phyloP scores from a whole-genome alignment of 805 yeast genomes.

The Starmerella floricola region DNA sequence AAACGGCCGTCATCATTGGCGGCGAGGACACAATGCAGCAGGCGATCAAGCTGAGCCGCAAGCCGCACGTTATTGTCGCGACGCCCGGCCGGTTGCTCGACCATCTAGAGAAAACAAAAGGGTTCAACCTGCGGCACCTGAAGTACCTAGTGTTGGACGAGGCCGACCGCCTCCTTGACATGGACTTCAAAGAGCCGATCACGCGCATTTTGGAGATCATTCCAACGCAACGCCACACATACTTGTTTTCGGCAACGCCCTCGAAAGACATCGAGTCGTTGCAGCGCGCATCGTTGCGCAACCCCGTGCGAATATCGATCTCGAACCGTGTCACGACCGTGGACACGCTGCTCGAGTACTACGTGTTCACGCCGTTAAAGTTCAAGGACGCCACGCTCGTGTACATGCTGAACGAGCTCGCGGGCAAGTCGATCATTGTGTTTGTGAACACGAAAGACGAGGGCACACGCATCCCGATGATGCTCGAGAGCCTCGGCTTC shows the following conservation, averaged over 20 bases:
- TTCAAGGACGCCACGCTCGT: slow-evolving; percentile 80
- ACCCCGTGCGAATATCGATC: slow-evolving; percentile 87
- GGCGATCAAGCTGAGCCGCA: slow-evolving; percentile 82
- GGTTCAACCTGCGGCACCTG: slow-evolving; percentile 66
- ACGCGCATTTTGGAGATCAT: slow-evolving; percentile 74
- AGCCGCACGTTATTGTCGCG: slow-evolving; percentile 89
- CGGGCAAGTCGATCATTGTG: slow-evolving; percentile 77
- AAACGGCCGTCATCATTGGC: slow-evolving; percentile 82
- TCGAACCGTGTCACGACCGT: slow-evolving; percentile 84
- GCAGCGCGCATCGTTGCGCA: slow-evolving; percentile 78
- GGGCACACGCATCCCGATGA: slow-evolving; percentile 76
- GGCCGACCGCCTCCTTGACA: slow-evolving; percentile 88
- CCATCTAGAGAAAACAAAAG: slow-evolving; percentile 84
- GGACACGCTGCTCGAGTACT: slow-evolving; percentile 77
- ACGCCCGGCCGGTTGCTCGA: slow-evolving; percentile 87
- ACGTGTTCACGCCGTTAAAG: slow-evolving; percentile 86
- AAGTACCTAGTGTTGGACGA: slow-evolving; percentile 88
- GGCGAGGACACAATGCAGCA: slow-evolving; percentile 99
- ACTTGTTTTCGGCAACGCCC: slow-evolving; percentile 91
- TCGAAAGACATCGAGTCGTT: slow-evolving; percentile 88
- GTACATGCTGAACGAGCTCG: slow-evolving; percentile 66
- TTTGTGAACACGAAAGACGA: slow-evolving; percentile 94
- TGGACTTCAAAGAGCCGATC: slow-evolving; percentile 92
- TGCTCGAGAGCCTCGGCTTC: slow-evolving; percentile 72
- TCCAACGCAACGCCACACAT: slow-evolving; percentile 69